Percentiles rank a stretch among this genome's conserved stretches.
phyloP scores from a whole-genome alignment of 1,284 basidiomycete genomes.

The Ustilago bromivora region DNA sequence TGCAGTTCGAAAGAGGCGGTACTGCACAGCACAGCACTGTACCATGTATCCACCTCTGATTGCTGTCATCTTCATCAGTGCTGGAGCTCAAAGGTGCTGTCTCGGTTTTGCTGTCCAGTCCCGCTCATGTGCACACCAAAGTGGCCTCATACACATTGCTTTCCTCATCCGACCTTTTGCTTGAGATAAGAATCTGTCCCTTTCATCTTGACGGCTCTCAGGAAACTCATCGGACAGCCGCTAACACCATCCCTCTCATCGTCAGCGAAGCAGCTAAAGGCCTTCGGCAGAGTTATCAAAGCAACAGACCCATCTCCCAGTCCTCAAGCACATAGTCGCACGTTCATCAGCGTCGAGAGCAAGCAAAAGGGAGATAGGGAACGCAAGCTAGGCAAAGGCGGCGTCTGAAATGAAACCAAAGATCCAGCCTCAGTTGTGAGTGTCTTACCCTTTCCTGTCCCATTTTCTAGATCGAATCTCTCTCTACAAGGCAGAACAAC shows the following conservation, averaged over 20 bases:
- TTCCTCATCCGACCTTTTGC: no score
- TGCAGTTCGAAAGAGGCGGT: background rate
- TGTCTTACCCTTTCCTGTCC: background rate
- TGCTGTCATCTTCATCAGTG: no score
- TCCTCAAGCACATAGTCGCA: background rate
- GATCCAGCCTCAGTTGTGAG: background rate
- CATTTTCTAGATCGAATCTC: background rate
- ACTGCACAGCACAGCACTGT: background rate
- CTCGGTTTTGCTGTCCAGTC: no score
- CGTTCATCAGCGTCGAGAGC: background rate
- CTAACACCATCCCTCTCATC: background rate
- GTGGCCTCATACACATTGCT: no score
- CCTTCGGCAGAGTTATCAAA: background rate
- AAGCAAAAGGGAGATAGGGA: background rate
- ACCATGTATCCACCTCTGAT: no score
- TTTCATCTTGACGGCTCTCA: no score
- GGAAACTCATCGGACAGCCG: background rate
- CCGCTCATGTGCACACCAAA: no score
- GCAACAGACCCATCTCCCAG: no score
- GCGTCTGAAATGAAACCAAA: slow-evolving; percentile 31
- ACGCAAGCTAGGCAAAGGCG: background rate
- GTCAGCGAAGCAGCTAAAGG: no score
- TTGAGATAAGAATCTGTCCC: background rate
- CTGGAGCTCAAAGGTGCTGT: background rate
- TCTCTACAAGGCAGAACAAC: background rate